Base-by-base conservation (phyloP, 2,329 filamentous ascomycete genomes). In the Clonostachys chloroleuca region DNA sequence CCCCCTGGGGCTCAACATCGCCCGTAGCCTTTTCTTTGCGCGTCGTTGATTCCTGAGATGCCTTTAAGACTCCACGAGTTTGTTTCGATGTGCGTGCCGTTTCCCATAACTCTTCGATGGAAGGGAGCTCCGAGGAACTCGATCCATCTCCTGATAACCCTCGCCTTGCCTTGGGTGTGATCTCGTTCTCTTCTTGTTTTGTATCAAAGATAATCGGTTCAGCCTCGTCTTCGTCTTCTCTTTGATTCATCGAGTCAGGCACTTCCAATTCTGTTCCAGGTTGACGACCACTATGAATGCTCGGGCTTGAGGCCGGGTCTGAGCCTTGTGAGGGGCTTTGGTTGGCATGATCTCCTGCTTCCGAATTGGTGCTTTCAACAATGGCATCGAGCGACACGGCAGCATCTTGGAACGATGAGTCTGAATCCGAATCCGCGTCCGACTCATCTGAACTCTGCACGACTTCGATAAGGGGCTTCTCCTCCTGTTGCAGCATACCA, bases 261-360 rank as follows among this genome's bases (percentile, higher is more conserved):
- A 64, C 63, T 37, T 62, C 57, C 35, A 68, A 66, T 12, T 65
- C 58, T 6, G 67, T 69, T 47, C 77, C 73, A 5, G 71, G 70
- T 48, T 81, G 78, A 13, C 74, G 69, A 20, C 76, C 77, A 54
- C 70, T 79, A 49, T 42, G 65, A 52, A 67, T 58, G 53, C 70
- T 79, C 49, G 64, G 66, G 9, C 58, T 18, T 24, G 39, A 37
- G 6, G 45, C 18, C 14, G 20, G 33, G 14, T 17, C 14, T 20
- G 37, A 41, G 8, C 42, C 16, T 20, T 39, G 33, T n/a, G 45
- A 41, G 24, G 3, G 24, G 24, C 24, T 30, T 30, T 30, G 8
- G 24, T 30, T 30, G 8, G 8, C 24, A 30, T 30, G 8, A 30
- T 30, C 24, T 30, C 6, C 24, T 30, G 24, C 24, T 8, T 30